Conservation (phyloP, 2,329 filamentous ascomycete genomes). For the Sarocladiaceae sp. region DNA sequence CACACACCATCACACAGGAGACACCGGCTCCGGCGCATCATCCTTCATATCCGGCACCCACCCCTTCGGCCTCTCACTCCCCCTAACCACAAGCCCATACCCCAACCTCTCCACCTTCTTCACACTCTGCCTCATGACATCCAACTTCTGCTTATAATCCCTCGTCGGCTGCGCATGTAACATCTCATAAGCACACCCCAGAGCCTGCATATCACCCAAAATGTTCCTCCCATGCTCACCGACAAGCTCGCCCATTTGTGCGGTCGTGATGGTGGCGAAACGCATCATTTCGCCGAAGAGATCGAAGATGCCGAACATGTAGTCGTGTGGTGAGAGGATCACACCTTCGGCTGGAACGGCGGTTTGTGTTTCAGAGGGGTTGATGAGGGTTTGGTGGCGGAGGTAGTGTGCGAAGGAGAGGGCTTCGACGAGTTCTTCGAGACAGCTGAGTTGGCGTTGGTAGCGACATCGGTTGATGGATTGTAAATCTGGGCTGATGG, state of each 20-base stretch:
- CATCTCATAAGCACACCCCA: conserved; percentile 73
- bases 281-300: conserved; percentile 96
- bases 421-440: conserved; percentile 94
- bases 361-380: conserved; percentile 54
- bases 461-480: conserved; percentile 82
- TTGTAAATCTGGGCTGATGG: conserved; percentile 68
- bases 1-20: conserved; percentile 18
- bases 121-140: conserved; percentile 82
- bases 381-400: conserved; percentile 68
- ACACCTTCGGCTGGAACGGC: conserved; percentile 48
- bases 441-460: conserved; percentile 71
- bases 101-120: conserved; percentile 89
- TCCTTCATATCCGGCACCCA: conserved; percentile 77
- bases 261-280: conserved; percentile 86
- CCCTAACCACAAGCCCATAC: conserved; percentile 83
- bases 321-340: conserved; percentile 73
- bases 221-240: conserved; percentile 50
- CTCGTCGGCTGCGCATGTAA: conserved; percentile 55
- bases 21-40: conserved; percentile 25
- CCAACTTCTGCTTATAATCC: conserved; percentile 72
- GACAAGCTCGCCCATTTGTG: conserved; percentile 59
- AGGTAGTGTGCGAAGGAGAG: conserved; percentile 88
- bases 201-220: conserved; percentile 72
- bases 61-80: conserved; percentile 82
- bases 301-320: conserved; percentile 87